Conservation (phyloP, 2,329 filamentous ascomycete genomes). For the Penicillium sp. region DNA sequence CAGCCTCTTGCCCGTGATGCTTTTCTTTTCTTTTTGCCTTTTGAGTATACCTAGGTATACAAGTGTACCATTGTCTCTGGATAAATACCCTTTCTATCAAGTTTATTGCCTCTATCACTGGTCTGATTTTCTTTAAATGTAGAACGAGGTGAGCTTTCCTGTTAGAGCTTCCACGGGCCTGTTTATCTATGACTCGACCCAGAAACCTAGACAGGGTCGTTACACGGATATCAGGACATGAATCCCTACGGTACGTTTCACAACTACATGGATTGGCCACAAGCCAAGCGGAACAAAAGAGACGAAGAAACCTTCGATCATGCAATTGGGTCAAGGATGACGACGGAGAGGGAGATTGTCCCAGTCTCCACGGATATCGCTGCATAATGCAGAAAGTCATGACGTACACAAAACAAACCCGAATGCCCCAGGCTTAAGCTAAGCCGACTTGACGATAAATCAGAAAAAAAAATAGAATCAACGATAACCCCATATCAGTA, state of each 20-base stretch:
- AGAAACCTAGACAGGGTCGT: too few species aligned
- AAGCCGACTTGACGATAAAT: conserved; percentile 17
- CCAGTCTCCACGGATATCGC: conserved; percentile 33
- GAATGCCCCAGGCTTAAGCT: conserved; percentile 20
- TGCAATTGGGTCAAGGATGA: conserved; percentile 31
- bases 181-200: not conserved
- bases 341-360: conserved; percentile 24
- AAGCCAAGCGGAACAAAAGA: conserved; percentile 5
- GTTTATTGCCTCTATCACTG: conserved; percentile 2
- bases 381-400: conserved; percentile 31
- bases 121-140: not conserved
- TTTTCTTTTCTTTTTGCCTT: conserved; percentile 12
- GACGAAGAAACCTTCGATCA: conserved; percentile 28
- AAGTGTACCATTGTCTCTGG: conserved; percentile 26
- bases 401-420: conserved; percentile 25
- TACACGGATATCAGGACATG: not conserved
- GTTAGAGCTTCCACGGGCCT: not conserved
- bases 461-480: conserved; percentile 15
- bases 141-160: not conserved
- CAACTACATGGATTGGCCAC: not conserved
- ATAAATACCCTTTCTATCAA: conserved; percentile 21
- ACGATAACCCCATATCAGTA: conserved; percentile 11
- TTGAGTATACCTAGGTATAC: conserved; percentile 27
- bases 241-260: not conserved
- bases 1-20: conserved; percentile 9